Evolutionary conservation across 768 basidiomycete genomes (phyloP).

Genomic region (Pulveroboletus sp.): DNA sequence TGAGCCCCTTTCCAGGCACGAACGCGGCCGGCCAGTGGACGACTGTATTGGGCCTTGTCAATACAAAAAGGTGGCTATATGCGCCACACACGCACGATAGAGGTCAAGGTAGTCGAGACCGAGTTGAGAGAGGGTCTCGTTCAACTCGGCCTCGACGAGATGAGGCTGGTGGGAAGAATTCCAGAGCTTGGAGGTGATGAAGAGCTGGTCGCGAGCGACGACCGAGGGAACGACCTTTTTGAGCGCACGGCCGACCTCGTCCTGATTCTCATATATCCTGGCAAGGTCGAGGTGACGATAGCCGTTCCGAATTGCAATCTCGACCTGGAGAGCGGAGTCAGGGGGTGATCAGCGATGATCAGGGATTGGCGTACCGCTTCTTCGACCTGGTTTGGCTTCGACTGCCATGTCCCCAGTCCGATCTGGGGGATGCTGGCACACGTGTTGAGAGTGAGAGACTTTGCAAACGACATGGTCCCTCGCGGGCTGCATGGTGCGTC

Average conservation of each 20-base stretch:
- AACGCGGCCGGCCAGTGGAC: constrained; percentile 82
- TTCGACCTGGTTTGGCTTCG: constrained; percentile 72
- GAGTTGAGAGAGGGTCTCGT: constrained; percentile 70
- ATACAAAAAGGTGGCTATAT: background rate
- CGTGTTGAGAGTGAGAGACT: constrained; percentile 38
- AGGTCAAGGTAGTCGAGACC: constrained; percentile 76
- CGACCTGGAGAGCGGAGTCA: constrained; percentile 47
- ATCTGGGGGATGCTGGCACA: constrained; percentile 65
- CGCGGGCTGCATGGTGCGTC: constrained; percentile 3
- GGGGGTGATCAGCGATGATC: background rate
- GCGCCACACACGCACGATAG: constrained; percentile 49
- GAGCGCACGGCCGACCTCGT: constrained; percentile 69
- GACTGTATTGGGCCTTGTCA: constrained; percentile 38
- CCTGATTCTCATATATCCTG: constrained; percentile 75
- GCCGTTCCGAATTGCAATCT: constrained; percentile 67
- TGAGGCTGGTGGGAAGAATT: constrained; percentile 66
- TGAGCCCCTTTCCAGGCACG: constrained; percentile 48
- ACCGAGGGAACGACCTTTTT: constrained; percentile 75
- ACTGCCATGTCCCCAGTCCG: constrained; percentile 81
- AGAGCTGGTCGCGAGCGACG: constrained; percentile 76
- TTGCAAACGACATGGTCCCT: constrained; percentile 40
- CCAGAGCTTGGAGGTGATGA: constrained; percentile 83
- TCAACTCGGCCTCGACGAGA: constrained; percentile 67
- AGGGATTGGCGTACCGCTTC: constrained; percentile 47
- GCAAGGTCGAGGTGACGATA: constrained; percentile 87